Conservation (phyloP, 345 rosid genomes). For the Melaleuca quinquenervia region DNA sequence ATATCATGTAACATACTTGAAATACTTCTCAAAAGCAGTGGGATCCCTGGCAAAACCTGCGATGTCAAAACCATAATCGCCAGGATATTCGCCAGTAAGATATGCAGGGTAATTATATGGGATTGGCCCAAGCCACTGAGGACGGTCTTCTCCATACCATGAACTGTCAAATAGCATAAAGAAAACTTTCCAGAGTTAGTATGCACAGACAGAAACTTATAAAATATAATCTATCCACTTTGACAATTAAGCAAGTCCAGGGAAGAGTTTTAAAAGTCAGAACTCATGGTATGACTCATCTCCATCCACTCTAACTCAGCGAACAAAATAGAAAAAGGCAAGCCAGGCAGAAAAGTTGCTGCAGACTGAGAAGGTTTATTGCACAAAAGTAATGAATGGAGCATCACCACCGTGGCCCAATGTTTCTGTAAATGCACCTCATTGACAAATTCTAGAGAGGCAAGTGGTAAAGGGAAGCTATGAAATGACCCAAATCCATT, state of each 20-base stretch:
- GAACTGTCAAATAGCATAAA: conserved; percentile 30
- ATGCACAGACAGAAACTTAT: not conserved
- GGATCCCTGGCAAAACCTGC: conserved; percentile 74
- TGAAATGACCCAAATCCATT: not conserved
- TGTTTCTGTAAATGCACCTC: not conserved
- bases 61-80: conserved; percentile 92
- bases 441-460: not conserved
- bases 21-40: conserved; percentile 44
- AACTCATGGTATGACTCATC: not conserved
- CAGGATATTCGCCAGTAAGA: conserved; percentile 77
- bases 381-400: not conserved
- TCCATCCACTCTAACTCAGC: not conserved
- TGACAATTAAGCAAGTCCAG: not conserved
- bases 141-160: conserved; percentile 89
- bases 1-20: conserved; percentile 36
- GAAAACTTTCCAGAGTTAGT: not conserved
- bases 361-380: not conserved
- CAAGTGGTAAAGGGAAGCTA: not conserved
- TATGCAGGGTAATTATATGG: conserved; percentile 63
- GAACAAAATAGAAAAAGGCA: not conserved
- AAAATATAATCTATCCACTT: not conserved
- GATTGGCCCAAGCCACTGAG: conserved; percentile 94
- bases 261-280: not conserved
- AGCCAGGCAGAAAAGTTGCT: not conserved
- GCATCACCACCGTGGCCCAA: not conserved